Evolutionary conservation across 192 early-diverging fungal species (phyloP), one percentile per base, ranked within the genome.

Genomic region (Entomortierella chlamydospora): DNA sequence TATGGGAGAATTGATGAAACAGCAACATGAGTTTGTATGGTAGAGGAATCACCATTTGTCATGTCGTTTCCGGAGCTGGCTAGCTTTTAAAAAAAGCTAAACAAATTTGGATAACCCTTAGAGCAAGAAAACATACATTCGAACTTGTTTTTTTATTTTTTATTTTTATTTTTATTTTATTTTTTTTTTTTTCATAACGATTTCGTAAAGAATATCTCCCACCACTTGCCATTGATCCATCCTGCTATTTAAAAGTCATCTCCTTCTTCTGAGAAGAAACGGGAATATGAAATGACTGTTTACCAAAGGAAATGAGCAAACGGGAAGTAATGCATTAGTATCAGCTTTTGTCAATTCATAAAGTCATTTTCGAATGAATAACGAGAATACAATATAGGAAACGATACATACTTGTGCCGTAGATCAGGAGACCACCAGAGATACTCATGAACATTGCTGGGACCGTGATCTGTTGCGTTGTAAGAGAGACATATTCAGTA

Each of bases 381-480:
- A n/a, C n/a, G n/a, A n/a, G n/a, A n/a, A n/a, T n/a, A n/a, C n/a
- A n/a, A n/a, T n/a, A n/a, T n/a, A n/a, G n/a, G n/a, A n/a, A n/a
- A n/a, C n/a, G n/a, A n/a, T 39, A 72, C 82, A 64, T 90, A 83
- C 97, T 98, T 26, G 96, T 98, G 28, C 89, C 90, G 69, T 99
- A 99, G 28, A 99, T 95, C 81, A 99, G 68, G 25, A 94, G 61
- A n/a, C 97, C 97, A 37, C 97, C 97, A 8, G 83, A 64, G 47
- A 96, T 86, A 82, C 95, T 97, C 89, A 99, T 92, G 22, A 90
- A 56, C 96, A 98, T 98, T 0, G 97, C 96, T 13, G 89, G 81
- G 12, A 83, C 60, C 10, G 93, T 91, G 52, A 99, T 97, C 85
- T 93, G 82, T 18, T 31, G 10, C 2, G 57, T 31, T 23, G 61